These are phyloP conservation scores for Fraxinus sp. DNA, from an alignment of 305 asterid genomes.

Conservation along the genomic window DNA sequence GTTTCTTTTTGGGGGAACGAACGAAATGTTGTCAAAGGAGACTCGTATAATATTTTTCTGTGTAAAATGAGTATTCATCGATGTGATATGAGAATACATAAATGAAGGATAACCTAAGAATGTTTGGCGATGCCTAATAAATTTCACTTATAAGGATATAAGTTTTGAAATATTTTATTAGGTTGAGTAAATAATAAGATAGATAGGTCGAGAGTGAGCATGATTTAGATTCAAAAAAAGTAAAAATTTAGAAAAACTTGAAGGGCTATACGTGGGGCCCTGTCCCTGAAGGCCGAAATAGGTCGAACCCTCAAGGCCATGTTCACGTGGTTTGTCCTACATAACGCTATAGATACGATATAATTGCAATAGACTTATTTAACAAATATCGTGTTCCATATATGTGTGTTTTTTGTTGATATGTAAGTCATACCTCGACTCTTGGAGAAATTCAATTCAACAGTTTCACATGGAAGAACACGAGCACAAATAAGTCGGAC, in stretches of 20 bases:
- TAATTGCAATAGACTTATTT: background rate
- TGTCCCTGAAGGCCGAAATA: background rate
- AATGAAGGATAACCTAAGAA: background rate
- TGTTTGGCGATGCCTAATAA: background rate
- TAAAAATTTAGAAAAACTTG: background rate
- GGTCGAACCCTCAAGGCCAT: background rate
- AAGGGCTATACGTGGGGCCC: background rate
- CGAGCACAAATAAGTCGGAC: constrained; percentile 62
- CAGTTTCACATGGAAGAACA: constrained; percentile 54
- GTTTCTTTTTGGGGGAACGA: background rate
- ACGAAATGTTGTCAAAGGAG: background rate
- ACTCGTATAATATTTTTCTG: background rate
- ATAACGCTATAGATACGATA: background rate
- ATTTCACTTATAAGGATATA: too few relatives aligned
- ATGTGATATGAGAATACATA: background rate
- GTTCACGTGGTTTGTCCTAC: background rate
- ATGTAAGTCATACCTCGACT: constrained; percentile 38
- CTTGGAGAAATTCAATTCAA: constrained; percentile 88
- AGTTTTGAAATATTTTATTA: background rate
- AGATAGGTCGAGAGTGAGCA: background rate
- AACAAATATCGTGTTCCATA: background rate
- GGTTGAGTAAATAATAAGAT: too few relatives aligned
- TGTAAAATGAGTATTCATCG: background rate
- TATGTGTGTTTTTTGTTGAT: background rate
- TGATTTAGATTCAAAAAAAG: too few relatives aligned